Evolutionary conservation across 1,284 basidiomycete species (phyloP), one percentile per base, ranked within the genome.

Genomic region (Cutaneotrichosporon mucoides): DNA sequence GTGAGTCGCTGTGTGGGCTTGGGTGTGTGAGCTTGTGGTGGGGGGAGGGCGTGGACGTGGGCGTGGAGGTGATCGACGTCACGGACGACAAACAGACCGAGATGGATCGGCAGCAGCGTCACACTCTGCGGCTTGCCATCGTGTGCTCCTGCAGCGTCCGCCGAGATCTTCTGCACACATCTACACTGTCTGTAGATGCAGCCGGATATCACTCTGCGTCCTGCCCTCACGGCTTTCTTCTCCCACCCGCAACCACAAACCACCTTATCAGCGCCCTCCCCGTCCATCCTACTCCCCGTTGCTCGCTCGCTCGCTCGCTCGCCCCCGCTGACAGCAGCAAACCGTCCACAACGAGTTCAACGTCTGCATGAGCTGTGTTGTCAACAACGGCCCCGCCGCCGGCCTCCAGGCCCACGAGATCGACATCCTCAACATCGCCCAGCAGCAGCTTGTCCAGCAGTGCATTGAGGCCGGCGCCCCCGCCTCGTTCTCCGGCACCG

Each of bases 341-440:
- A 12, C 49, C 24, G 46, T 48, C 36, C 50, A 48, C 46, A 53
- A 52, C 40, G 55, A 60, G 43, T 55, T 60, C 35, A 38, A 49
- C 40, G 51, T 48, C 15, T 60, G 59, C 59, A 60, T 56, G 44
- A 38, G 46, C 50, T 57, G 56, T 34, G 41, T 50, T 12, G 35
- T 57, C 33, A 51, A 57, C 16, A 38, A 56, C 36, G 49, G 49
- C 16, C 50, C 41, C 11, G 47, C 46, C 35, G 15, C 40, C 36
- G 37, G 48, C 15, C 15, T 43, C 10, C 45, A 52, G 24, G 47
- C 45, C 34, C 49, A 54, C 50, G 36, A 56, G 15, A 46, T 61
- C 15, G 59, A 61, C 59, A 45, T 61, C 15, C 59, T 61, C 55
- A 61, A 61, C 55, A 24, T 13, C 35, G 59, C 59, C 8, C 59